These are phyloP conservation scores for Dalechampia spathulata DNA, from an alignment of 441 rosid species.

Conservation along the genomic window DNA sequence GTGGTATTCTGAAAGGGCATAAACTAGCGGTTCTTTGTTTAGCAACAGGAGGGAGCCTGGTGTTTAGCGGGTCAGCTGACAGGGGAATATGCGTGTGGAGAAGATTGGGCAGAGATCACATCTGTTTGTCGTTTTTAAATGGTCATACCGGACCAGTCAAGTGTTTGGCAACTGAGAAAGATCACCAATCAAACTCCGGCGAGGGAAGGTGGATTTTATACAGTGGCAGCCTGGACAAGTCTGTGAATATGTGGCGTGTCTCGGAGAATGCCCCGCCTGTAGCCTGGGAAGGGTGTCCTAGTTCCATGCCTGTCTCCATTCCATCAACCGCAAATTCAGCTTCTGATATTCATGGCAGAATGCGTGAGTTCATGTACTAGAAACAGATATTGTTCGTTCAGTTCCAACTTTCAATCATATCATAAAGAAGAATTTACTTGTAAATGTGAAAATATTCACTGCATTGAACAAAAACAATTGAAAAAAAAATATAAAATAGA, in stretches of 20 bases:
- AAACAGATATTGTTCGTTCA: too few relatives aligned
- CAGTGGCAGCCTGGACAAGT: constrained; percentile 85
- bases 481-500: too few relatives aligned
- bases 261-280: constrained; percentile 51
- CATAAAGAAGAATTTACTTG: too few relatives aligned
- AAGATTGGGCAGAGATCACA: constrained; percentile 43
- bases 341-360: constrained; percentile 11
- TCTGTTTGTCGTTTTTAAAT: constrained; percentile 52
- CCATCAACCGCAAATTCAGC: constrained; percentile 25
- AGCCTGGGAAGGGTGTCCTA: constrained; percentile 17
- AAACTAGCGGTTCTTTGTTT: constrained; percentile 70
- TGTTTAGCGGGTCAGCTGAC: constrained; percentile 85
- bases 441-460: too few relatives aligned
- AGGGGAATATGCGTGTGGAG: constrained; percentile 79
- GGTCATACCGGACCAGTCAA: constrained; percentile 87
- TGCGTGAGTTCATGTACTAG: too few relatives aligned
- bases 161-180: constrained; percentile 75
- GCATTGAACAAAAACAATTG: too few relatives aligned
- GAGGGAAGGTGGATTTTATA: constrained; percentile 65
- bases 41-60: constrained; percentile 53
- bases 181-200: constrained; percentile 28
- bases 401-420: too few relatives aligned
- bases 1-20: constrained; percentile 70
- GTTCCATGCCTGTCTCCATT: constrained; percentile 19
- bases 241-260: constrained; percentile 85